A percentile compares a stretch with the other conserved stretches of the same genome.
Evolutionary conservation across 2,329 filamentous ascomycete genomes (phyloP).

Genomic region (Aspergillus brunneoviolaceus): DNA sequence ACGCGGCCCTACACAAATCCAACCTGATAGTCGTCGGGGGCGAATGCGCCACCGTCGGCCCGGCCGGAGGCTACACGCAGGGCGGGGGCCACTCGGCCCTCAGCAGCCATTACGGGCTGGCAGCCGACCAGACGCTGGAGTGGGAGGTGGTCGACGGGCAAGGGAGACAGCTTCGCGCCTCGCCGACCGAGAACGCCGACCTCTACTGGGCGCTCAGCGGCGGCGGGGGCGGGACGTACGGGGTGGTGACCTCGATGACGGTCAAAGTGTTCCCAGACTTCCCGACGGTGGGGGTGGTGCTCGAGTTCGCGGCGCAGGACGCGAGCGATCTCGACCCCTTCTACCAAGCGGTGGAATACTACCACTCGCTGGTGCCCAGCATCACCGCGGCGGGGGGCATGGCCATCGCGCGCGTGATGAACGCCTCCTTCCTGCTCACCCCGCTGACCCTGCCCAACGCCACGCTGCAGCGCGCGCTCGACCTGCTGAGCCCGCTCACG

Average conservation of each 20-base stretch:
- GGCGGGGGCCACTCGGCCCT: constrained; percentile 56
- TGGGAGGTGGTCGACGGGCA: constrained; percentile 15
- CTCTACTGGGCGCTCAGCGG: constrained; percentile 52
- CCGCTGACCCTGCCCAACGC: background rate
- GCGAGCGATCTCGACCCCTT: background rate
- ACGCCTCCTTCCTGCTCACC: background rate
- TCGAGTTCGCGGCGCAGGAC: background rate
- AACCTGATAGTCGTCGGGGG: constrained; percentile 47
- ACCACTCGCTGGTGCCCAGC: background rate
- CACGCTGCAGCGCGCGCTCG: background rate
- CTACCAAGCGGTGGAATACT: background rate
- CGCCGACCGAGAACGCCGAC: constrained; percentile 26
- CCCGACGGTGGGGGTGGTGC: constrained; percentile 18
- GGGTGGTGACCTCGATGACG: constrained; percentile 45
- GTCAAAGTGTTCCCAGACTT: constrained; percentile 41
- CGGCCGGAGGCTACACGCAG: constrained; percentile 58
- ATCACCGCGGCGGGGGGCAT: background rate
- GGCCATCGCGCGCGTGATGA: background rate
- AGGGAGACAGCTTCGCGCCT: background rate
- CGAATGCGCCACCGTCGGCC: constrained; percentile 46
- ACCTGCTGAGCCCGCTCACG: constrained; percentile 5
- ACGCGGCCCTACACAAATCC: constrained; percentile 41
- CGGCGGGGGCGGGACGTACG: constrained; percentile 54
- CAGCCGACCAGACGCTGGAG: constrained; percentile 25
- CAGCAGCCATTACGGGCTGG: constrained; percentile 37